Evolutionary conservation across 1,139 yeast genomes (phyloP), one percentile per base, ranked within the genome.

Genomic region (Chernovozyma sophiae-reginae): DNA sequence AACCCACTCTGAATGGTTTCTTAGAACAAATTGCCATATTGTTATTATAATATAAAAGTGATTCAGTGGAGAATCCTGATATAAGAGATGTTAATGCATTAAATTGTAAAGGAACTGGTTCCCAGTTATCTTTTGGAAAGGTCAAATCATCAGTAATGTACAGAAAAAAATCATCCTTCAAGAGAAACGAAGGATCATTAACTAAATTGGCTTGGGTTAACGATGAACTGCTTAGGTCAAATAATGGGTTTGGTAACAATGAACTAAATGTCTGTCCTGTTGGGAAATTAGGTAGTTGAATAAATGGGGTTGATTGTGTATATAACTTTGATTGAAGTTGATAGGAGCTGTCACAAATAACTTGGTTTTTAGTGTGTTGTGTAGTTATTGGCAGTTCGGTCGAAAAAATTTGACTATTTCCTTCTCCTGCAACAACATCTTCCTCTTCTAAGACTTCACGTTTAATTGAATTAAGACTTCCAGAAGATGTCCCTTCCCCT

Each of bases 1-100:
- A 51, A 2, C 56, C 57, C 17, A 55, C 59, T 30, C 56, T 38
- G 33, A 55, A 55, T 13, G 60, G 58, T 15, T 38, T 37, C 16
- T 32, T 31, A 25, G 35, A 33, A 25, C 23, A 18, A 13, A 31
- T 12, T 3, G 33, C 33, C 7, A 43, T 23, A 11, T 32, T 37
- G 17, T 28, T 31, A 30, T 38, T 43, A 35, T 43, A 46, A 10
- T 42, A 33, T 14, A 37, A 34, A 18, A 46, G 42, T n/a, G 48
- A 32, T 17, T 33, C 32, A 6, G 43, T 33, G 15, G 56, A 45
- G 36, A 55, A 55, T 8, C 59, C 58, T 1, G 58, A 53, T 23
- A 55, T 51, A 17, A 49, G 40, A 3, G 55, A 47, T 3, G 58
- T 51, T 25, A 53, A 37, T 3, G 56, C 58, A 39, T 53, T 55